Evolutionary conservation across 441 rosid genomes (phyloP), one percentile per base, ranked within the genome.

Genomic region (Gossypium lobatum): DNA sequence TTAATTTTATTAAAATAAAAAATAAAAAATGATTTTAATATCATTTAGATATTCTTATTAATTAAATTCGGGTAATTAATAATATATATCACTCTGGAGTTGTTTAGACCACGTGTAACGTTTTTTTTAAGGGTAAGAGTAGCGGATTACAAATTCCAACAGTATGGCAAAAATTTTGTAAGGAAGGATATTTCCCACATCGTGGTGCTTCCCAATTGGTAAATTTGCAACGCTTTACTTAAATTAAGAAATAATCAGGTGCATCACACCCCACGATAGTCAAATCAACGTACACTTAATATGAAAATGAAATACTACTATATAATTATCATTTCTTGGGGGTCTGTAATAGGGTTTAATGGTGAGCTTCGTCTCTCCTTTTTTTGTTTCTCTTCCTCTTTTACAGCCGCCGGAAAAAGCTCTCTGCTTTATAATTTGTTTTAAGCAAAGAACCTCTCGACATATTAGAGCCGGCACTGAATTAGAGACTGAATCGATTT

Each of bases 281-380:
- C 23, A 71, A 71, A 54, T 2, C 59, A n/a, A 3, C 3, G 11
- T 25, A 17, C 71, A 67, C 17, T 50, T 4, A 64, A 64, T 37
- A 37, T 37, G 18, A 21, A 23, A 23, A 23, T 45, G 2, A 52
- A 52, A 4, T 1, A 16, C 57, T 52, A 53, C 20, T 16, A 53
- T 53, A 53, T 53, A 53, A 53, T 16, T 16, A 34, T 2, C 0
- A 1, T 21, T 7, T 23, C 6, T 1, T 0, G 28, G 42, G 65
- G 71, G 13, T 25, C 63, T 9, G 70, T 3, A 14, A 80, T 83
- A 85, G 92, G 92, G 92, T 88, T 88, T 88, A 79, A 76, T 80
- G 79, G 75, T 48, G 71, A 71, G 53, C 26, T 37, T 16, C 58
- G 26, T n/a, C 78, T 16, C 57, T 59, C 7, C 10, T 7, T 50